Conservation (phyloP, 805 yeast genomes). For the Candida maris region DNA sequence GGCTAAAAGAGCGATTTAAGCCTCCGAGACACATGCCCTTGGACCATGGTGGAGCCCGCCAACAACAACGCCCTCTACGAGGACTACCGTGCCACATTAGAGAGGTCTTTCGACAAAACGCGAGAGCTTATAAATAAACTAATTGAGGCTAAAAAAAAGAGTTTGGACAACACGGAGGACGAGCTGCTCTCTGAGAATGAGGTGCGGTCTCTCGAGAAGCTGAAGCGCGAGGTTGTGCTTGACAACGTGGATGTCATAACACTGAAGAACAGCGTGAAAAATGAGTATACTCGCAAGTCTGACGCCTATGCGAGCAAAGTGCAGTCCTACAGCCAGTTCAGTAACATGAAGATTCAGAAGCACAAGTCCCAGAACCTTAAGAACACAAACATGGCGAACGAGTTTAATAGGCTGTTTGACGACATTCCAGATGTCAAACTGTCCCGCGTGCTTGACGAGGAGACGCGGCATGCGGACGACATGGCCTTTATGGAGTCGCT, state of each 20-base stretch:
- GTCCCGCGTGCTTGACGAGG: conserved; percentile 9
- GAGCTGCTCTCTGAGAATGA: conserved; percentile 3
- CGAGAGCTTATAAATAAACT: conserved; percentile 9
- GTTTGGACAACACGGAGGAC: background rate
- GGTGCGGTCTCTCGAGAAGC: conserved; percentile 8
- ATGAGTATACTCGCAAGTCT: conserved; percentile 12
- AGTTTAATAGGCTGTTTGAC: conserved; percentile 14
- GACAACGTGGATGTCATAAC: conserved; percentile 19
- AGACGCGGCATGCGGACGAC: conserved; percentile 8
- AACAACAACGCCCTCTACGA: conserved; percentile 4
- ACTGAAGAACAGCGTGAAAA: conserved; percentile 20
- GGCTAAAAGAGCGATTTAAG: no score
- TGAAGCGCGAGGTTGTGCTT: conserved; percentile 16
- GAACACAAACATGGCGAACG: conserved; percentile 13
- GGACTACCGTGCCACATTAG: conserved; percentile 9
- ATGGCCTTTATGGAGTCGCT: conserved; percentile 11
- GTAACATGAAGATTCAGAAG: conserved; percentile 15
- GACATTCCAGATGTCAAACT: conserved; percentile 22
- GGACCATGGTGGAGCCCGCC: no score
- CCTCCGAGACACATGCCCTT: no score
- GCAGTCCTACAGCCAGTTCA: conserved; percentile 17
- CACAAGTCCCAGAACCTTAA: conserved; percentile 18
- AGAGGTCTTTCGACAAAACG: conserved; percentile 19
- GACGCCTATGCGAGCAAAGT: conserved; percentile 14
- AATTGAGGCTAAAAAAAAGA: conserved; percentile 3